These are phyloP conservation scores for Fusarium chlamydosporum DNA, from an alignment of 2,329 filamentous ascomycete genomes.

Conservation along the genomic window DNA sequence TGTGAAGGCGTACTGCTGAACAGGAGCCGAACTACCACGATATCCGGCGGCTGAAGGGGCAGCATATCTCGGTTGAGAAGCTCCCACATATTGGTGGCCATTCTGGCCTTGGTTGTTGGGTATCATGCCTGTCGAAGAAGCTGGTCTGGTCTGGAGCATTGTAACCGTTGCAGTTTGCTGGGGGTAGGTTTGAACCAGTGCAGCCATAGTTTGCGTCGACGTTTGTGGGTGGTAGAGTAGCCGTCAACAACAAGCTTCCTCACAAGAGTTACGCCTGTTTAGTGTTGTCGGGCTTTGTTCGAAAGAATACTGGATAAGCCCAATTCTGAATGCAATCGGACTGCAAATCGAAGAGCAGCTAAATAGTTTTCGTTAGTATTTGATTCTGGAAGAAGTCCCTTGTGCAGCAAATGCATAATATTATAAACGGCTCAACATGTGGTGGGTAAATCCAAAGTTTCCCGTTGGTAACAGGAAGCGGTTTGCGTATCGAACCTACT, in stretches of 20 bases:
- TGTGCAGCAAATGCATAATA: constrained; percentile 2
- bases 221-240: constrained; percentile 18
- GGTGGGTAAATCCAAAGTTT: not conserved
- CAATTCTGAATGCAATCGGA: constrained; percentile 33
- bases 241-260: constrained; percentile 43
- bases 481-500: constrained; percentile 41
- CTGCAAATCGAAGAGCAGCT: constrained; percentile 36
- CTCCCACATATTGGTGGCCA: constrained; percentile 65
- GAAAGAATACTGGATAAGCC: constrained; percentile 1
- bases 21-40: constrained; percentile 69
- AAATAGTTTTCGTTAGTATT: constrained; percentile 25
- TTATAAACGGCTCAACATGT: not conserved
- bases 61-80: constrained; percentile 54
- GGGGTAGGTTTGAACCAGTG: constrained; percentile 84
- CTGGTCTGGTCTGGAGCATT: constrained; percentile 81
- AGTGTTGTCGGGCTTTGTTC: constrained; percentile 35
- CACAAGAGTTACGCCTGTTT: constrained; percentile 29
- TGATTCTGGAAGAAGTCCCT: not conserved
- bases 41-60: constrained; percentile 63
- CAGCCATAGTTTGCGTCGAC: constrained; percentile 75
- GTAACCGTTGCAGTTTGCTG: constrained; percentile 80
- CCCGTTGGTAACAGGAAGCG: constrained; percentile 11
- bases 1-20: constrained; percentile 84
- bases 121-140: constrained; percentile 66
- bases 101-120: constrained; percentile 65